phyloP scores from a whole-genome alignment of 108 stramenopile species.

The Cylindrotheca closterium region DNA sequence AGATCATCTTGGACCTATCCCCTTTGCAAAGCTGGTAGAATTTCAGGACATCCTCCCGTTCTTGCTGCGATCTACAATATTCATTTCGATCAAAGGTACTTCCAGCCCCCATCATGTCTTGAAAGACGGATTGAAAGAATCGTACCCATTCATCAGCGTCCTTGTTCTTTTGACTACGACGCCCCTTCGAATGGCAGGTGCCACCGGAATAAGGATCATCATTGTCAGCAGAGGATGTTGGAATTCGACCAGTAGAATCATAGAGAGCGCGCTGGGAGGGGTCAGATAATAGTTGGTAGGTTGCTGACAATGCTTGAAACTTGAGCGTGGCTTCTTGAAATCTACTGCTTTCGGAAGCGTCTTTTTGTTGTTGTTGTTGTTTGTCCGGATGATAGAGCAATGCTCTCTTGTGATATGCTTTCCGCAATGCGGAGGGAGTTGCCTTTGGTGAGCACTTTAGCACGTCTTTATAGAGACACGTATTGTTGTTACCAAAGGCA shows the following conservation, averaged over 20 bases:
- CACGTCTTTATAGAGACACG: conserved; percentile 63
- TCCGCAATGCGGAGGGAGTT: conserved; percentile 60
- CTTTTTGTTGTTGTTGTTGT: conserved; percentile 37
- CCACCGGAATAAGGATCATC: neutral
- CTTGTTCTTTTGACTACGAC: neutral
- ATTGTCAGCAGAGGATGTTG: conserved; percentile 28
- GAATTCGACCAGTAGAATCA: conserved; percentile 64
- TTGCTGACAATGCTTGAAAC: conserved; percentile 55
- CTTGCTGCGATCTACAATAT: conserved; percentile 76
- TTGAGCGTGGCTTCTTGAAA: conserved; percentile 15
- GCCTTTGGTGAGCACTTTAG: conserved; percentile 48
- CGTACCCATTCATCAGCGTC: neutral
- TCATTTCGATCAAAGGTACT: conserved; percentile 64
- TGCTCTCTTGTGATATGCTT: conserved; percentile 76
- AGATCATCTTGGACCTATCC: conserved; percentile 71
- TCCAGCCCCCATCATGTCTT: conserved; percentile 34
- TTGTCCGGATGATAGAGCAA: conserved; percentile 81
- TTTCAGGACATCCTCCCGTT: conserved; percentile 74
- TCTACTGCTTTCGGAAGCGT: neutral
- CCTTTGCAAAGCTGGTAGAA: conserved; percentile 66
- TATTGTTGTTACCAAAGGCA: conserved; percentile 62
- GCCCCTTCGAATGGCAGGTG: neutral
- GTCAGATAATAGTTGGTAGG: conserved; percentile 48
- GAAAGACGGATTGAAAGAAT: conserved; percentile 5
- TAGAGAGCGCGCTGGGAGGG: conserved; percentile 37